Conservation (phyloP, 1,284 basidiomycete species). For the Lentinula novae-zelandiae region DNA sequence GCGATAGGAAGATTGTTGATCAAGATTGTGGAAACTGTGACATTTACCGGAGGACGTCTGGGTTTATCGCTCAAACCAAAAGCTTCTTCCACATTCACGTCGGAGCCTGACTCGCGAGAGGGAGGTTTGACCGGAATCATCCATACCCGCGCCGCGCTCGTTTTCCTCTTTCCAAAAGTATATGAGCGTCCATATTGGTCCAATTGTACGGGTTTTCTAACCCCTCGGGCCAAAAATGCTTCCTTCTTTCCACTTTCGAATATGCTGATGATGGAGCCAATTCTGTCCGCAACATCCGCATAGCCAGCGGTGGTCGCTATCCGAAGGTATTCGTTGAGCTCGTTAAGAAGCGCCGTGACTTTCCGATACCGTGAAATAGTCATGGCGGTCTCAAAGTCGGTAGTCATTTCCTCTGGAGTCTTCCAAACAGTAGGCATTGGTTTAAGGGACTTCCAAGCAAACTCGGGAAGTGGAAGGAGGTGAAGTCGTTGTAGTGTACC, state of each 20-base stretch:
- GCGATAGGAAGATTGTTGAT: constrained; percentile 82
- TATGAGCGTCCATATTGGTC: constrained; percentile 81
- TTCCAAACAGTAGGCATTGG: constrained; percentile 68
- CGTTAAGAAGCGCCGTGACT: constrained; percentile 61
- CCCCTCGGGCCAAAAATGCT: constrained; percentile 47
- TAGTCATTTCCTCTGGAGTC: constrained; percentile 53
- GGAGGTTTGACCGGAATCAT: constrained; percentile 68
- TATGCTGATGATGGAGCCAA: constrained; percentile 53
- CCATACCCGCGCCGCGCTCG: constrained; percentile 88
- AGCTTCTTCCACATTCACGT: constrained; percentile 6
- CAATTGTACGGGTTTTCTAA: constrained; percentile 53
- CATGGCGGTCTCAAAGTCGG: constrained; percentile 57
- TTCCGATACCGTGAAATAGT: constrained; percentile 73
- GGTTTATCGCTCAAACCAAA: constrained; percentile 7
- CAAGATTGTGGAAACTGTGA: constrained; percentile 59
- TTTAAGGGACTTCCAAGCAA: constrained; percentile 60
- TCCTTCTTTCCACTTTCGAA: constrained; percentile 68
- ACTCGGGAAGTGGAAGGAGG: constrained; percentile 75
- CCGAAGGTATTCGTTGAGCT: constrained; percentile 69
- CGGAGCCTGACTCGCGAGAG: background rate
- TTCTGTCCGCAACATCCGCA: constrained; percentile 49
- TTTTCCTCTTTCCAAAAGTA: constrained; percentile 82
- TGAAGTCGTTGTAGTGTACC: constrained; percentile 61
- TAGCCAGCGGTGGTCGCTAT: constrained; percentile 67
- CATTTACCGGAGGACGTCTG: constrained; percentile 15